Evolutionary conservation across 306 rosid species (phyloP).

Genomic region (Acacia crassicarpa): DNA sequence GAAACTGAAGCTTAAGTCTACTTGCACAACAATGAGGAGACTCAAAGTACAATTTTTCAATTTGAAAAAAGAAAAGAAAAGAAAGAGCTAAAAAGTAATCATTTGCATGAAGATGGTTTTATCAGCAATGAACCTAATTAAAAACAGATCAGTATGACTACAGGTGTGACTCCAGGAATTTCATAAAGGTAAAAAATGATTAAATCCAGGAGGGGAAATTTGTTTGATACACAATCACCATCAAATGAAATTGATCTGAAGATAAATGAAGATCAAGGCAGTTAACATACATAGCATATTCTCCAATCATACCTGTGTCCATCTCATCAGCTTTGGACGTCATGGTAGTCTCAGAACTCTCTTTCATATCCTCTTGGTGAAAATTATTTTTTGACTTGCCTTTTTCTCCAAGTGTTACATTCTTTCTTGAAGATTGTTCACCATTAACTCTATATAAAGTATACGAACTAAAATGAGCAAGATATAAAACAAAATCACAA

Average conservation of each 20-base stretch:
- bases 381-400: slow-evolving; percentile 41
- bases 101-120: not conserved
- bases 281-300: not conserved
- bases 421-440: slow-evolving; percentile 61
- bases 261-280: not conserved
- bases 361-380: slow-evolving; percentile 57
- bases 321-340: slow-evolving; percentile 50
- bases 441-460: slow-evolving; percentile 56
- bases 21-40: not conserved
- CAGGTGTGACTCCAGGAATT: not conserved
- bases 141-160: slow-evolving; percentile 6
- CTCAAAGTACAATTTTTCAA: slow-evolving; percentile 3
- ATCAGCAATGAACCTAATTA: not conserved
- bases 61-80: not conserved
- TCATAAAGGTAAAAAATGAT: not conserved
- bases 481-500: slow-evolving; percentile 6
- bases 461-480: slow-evolving; percentile 24
- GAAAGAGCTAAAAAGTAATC: not conserved
- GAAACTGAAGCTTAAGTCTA: slow-evolving; percentile 10
- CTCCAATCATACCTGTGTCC: slow-evolving; percentile 58
- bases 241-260: not conserved
- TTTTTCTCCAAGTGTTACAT: slow-evolving; percentile 42
- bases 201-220: not conserved
- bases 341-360: slow-evolving; percentile 50
- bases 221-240: not conserved